These are phyloP conservation scores for Trichoderma sp. DNA, from an alignment of 2,329 filamentous ascomycete species.

Conservation along the genomic window DNA sequence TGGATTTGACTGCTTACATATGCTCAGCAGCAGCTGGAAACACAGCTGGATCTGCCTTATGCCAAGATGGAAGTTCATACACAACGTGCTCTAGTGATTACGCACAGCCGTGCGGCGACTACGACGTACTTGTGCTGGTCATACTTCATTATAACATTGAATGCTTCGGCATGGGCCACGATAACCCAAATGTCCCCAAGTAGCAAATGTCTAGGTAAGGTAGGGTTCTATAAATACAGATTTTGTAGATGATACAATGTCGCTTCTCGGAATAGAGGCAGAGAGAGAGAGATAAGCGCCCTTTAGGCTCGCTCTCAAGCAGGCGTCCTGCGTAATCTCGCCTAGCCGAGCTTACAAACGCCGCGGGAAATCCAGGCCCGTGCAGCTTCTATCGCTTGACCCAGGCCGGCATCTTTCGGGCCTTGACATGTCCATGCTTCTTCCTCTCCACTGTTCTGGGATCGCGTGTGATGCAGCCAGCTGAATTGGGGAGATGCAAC, in stretches of 20 bases:
- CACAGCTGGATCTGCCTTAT: neutral
- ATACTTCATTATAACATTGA: slow-evolving; percentile 12
- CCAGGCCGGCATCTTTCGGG: slow-evolving; percentile 97
- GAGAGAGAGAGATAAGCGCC: neutral
- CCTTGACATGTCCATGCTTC: slow-evolving; percentile 94
- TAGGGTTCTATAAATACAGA: slow-evolving; percentile 19
- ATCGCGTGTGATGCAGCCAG: slow-evolving; percentile 89
- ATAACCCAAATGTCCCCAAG: neutral
- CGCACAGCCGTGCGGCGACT: neutral
- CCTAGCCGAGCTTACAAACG: slow-evolving; percentile 3
- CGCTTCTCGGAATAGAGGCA: neutral
- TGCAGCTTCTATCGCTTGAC: slow-evolving; percentile 66
- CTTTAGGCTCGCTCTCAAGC: neutral
- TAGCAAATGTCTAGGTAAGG: neutral
- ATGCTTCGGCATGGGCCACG: neutral
- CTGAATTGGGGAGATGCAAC: slow-evolving; percentile 46
- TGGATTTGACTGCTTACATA: neutral
- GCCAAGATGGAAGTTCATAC: neutral
- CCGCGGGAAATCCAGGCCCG: neutral
- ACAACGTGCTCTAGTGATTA: neutral
- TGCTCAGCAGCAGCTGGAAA: neutral
- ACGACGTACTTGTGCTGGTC: neutral
- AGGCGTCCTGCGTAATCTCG: slow-evolving; percentile 17
- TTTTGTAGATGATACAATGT: slow-evolving; percentile 15
- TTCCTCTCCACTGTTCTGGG: slow-evolving; percentile 93